Percentiles rank a stretch among this genome's conserved stretches.
phyloP scores from a whole-genome alignment of 176 grass and related monocot genomes.

The Ensete glaucum region DNA sequence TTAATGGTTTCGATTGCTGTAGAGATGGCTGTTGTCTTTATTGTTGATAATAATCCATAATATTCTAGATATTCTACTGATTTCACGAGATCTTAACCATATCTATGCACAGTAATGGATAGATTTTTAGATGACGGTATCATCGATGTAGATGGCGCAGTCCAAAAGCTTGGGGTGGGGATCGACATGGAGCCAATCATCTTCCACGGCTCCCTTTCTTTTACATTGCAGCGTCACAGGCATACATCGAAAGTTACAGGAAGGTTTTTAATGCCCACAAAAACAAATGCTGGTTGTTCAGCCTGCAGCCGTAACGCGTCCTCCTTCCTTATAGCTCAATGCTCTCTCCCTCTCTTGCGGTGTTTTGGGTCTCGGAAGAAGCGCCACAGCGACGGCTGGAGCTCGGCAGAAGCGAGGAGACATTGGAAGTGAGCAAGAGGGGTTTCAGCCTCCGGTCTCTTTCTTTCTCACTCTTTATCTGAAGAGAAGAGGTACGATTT shows the following conservation, averaged over 20 bases:
- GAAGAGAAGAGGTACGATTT: neutral
- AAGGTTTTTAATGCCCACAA: neutral
- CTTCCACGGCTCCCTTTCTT: neutral
- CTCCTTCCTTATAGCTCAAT: neutral
- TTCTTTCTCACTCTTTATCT: neutral
- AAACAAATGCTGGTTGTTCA: neutral
- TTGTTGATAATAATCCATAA: too few species aligned
- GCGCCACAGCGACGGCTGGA: neutral
- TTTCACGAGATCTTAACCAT: too few species aligned
- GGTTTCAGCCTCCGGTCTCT: neutral
- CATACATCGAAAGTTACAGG: neutral
- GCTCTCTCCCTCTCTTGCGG: neutral
- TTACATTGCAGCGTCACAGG: neutral
- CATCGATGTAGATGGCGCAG: neutral
- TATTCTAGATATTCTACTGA: too few species aligned
- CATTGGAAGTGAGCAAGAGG: neutral
- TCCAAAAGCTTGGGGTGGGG: neutral
- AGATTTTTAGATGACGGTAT: neutral
- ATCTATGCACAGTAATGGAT: too few species aligned
- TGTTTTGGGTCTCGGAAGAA: neutral
- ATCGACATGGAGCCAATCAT: neutral
- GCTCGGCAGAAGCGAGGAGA: neutral
- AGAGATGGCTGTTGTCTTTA: too few species aligned
- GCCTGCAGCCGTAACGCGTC: neutral
- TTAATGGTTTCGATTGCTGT: too few species aligned